These are phyloP conservation scores for Dunaliella salina DNA, from an alignment of 163 green algal genomes.

Conservation along the genomic window DNA sequence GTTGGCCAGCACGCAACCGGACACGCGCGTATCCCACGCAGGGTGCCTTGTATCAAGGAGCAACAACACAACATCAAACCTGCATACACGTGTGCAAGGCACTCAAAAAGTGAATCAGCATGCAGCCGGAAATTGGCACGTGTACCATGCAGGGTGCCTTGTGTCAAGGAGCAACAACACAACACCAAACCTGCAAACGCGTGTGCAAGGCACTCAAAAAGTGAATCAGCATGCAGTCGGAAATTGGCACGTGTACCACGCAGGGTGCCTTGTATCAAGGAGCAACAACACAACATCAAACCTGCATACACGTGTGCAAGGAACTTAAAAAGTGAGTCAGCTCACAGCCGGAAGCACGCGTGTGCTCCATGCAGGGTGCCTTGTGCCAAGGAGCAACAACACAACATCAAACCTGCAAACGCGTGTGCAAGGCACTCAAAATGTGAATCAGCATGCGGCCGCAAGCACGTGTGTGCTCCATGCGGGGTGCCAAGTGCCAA, in stretches of 20 bases:
- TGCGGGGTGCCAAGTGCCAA: conserved; percentile 54
- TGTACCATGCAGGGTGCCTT: conserved; percentile 60
- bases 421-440: too few species aligned
- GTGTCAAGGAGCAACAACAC: conserved; percentile 75
- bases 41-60: conserved; percentile 64
- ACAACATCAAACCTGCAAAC: conserved; percentile 84
- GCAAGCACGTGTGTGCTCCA: conserved; percentile 68
- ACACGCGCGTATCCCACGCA: conserved; percentile 55
- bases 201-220: too few species aligned
- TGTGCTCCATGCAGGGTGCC: conserved; percentile 60
- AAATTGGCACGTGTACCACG: conserved; percentile 64
- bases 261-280: conserved; percentile 56
- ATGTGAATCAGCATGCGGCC: too few species aligned
- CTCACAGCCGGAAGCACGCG: conserved; percentile 23
- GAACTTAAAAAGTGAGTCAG: too few species aligned
- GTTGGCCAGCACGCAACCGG: conserved; percentile 59
- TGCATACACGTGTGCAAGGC: conserved; percentile 20
- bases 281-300: conserved; percentile 89
- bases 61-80: conserved; percentile 88
- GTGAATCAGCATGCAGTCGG: too few species aligned
- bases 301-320: conserved; percentile 31
- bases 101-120: too few species aligned
- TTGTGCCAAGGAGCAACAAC: conserved; percentile 67
- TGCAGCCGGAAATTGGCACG: conserved; percentile 26
- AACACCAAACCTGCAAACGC: conserved; percentile 78